Evolutionary conservation across 345 rosid genomes (phyloP).

Genomic region (Aurinia saxatilis): DNA sequence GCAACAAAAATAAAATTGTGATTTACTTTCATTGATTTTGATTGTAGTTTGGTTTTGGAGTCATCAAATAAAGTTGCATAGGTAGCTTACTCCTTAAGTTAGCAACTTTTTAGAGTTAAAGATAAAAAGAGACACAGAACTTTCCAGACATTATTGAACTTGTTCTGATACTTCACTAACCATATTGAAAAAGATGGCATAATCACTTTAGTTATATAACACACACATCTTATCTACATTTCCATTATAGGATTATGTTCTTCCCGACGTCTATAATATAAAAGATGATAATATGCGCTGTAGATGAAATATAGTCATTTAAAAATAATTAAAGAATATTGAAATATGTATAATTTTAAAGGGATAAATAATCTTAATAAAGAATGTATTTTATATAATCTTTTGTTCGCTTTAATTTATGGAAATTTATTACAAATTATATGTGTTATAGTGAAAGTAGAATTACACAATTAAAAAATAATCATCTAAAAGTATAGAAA

Average conservation of each 20-base stretch:
- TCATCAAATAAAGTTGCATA: neutral
- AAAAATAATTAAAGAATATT: too few relatives aligned
- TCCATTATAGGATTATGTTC: neutral
- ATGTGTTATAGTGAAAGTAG: too few relatives aligned
- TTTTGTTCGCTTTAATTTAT: too few relatives aligned
- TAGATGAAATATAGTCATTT: too few relatives aligned
- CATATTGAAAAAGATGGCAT: conserved; percentile 19
- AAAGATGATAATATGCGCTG: too few relatives aligned
- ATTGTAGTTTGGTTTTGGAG: neutral
- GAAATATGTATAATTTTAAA: too few relatives aligned
- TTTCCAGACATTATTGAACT: conserved; percentile 25
- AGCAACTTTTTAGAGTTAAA: conserved; percentile 10
- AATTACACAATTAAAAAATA: too few relatives aligned
- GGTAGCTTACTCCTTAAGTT: conserved; percentile 24
- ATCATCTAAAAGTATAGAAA: too few relatives aligned
- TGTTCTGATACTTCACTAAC: conserved; percentile 27
- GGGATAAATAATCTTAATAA: too few relatives aligned
- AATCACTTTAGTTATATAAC: conserved; percentile 8
- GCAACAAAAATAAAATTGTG: neutral
- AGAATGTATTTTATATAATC: too few relatives aligned
- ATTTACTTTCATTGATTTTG: neutral
- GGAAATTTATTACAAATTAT: too few relatives aligned
- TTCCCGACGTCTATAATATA: too few relatives aligned
- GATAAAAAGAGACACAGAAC: conserved; percentile 6
- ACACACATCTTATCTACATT: conserved; percentile 17